Conservation (phyloP, 176 grass and related monocot species). For the maize (Zea mays) region DNA sequence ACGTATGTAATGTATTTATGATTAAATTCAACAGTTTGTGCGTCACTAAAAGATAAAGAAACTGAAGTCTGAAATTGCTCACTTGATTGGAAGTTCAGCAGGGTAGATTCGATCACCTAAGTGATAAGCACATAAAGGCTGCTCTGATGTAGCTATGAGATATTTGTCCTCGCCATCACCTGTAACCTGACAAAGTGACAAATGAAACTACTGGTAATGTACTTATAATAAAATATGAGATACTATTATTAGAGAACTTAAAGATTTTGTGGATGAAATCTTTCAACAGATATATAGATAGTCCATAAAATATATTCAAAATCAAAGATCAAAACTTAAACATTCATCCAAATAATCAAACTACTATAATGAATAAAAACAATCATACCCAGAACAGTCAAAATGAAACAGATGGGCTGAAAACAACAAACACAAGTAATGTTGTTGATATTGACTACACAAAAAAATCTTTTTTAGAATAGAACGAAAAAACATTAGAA, state of each 20-base stretch:
- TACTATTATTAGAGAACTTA: neutral
- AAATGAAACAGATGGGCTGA: neutral
- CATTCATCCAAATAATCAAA: conserved; percentile 6
- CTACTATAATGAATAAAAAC: conserved; percentile 1
- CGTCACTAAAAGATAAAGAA: conserved; percentile 7
- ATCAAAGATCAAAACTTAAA: conserved; percentile 30
- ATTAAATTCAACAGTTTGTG: neutral
- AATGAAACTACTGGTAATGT: conserved; percentile 16
- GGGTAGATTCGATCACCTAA: conserved; percentile 84
- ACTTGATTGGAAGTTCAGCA: conserved; percentile 77
- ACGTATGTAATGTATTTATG: neutral
- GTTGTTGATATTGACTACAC: neutral
- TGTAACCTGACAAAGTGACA: conserved; percentile 67
- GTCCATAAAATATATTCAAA: neutral
- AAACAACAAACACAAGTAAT: neutral
- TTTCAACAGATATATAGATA: neutral
- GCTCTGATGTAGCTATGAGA: conserved; percentile 91
- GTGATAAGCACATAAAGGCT: conserved; percentile 92
- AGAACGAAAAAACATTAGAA: neutral
- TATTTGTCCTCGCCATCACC: conserved; percentile 95
- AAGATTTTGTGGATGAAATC: neutral
- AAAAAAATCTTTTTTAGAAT: neutral
- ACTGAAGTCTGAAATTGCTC: conserved; percentile 14
- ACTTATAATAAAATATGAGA: neutral
- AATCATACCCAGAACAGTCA: neutral